Percentiles rank a stretch among this genome's conserved stretches.
These are phyloP conservation scores for Zygoascus biomembranicola DNA, from an alignment of 805 yeast species.

Conservation along the genomic window DNA sequence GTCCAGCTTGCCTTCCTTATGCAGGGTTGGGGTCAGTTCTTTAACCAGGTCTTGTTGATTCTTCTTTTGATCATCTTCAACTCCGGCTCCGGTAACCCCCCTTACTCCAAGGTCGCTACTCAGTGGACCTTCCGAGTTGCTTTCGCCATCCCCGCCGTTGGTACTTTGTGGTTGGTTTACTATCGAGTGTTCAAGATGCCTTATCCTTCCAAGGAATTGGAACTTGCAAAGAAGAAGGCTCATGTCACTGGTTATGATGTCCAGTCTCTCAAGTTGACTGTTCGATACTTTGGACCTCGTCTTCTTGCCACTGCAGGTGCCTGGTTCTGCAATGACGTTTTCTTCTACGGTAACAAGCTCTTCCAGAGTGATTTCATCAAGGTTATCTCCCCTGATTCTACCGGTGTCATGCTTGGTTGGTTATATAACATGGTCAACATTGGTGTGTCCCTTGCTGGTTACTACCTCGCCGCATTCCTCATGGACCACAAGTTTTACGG, in stretches of 20 bases:
- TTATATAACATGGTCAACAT: slow-evolving; percentile 44
- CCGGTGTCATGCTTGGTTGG: slow-evolving; percentile 44
- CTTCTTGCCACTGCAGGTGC: slow-evolving; percentile 47
- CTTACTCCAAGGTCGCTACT: slow-evolving; percentile 32
- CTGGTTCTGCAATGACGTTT: slow-evolving; percentile 61
- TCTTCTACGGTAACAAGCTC: slow-evolving; percentile 57
- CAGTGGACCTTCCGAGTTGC: slow-evolving; percentile 33
- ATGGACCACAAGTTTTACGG: slow-evolving; percentile 42
- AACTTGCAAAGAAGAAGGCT: slow-evolving; percentile 24
- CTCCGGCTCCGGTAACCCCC: slow-evolving; percentile 91
- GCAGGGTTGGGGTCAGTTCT: slow-evolving; percentile 95
- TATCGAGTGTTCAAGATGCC: slow-evolving; percentile 32
- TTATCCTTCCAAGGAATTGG: slow-evolving; percentile 24
- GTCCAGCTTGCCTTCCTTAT: slow-evolving; percentile 57
- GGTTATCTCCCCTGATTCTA: slow-evolving; percentile 25
- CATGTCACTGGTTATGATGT: slow-evolving; percentile 31
- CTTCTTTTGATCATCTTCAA: slow-evolving; percentile 73
- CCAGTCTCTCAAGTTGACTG: slow-evolving; percentile 22
- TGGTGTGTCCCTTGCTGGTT: slow-evolving; percentile 58
- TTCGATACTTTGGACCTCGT: slow-evolving; percentile 37
- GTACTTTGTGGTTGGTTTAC: slow-evolving; percentile 32
- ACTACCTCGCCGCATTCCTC: slow-evolving; percentile 49
- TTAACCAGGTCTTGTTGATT: slow-evolving; percentile 86
- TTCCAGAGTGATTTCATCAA: slow-evolving; percentile 34
- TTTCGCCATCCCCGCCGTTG: slow-evolving; percentile 32